phyloP scores from a whole-genome alignment of 345 rosid genomes.

The Citrus glauca region DNA sequence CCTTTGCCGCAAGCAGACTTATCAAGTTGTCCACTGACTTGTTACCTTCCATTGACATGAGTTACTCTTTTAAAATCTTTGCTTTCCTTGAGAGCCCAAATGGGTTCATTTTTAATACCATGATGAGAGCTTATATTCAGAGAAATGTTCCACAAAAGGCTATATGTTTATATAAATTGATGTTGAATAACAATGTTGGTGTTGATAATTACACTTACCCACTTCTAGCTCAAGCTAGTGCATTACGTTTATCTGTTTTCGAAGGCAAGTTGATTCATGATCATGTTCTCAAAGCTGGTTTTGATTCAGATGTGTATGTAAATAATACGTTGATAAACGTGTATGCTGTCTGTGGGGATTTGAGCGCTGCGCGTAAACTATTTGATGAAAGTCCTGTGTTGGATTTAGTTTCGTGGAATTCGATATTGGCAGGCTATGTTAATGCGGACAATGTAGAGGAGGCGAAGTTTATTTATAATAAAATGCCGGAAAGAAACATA shows the following conservation, averaged over 20 bases:
- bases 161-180: constrained; percentile 35
- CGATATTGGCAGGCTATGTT: constrained; percentile 54
- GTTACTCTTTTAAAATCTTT: constrained; percentile 37
- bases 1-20: constrained; percentile 44
- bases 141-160: constrained; percentile 28
- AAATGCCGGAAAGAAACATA: constrained; percentile 44
- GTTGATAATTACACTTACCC: constrained; percentile 53
- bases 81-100: constrained; percentile 34
- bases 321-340: constrained; percentile 44
- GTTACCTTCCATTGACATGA: constrained; percentile 24
- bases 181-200: constrained; percentile 30
- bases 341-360: constrained; percentile 43
- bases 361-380: constrained; percentile 36
- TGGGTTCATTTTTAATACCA: constrained; percentile 43
- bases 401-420: constrained; percentile 63
- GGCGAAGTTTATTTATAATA: constrained; percentile 35
- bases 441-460: constrained; percentile 34
- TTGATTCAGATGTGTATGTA: constrained; percentile 42
- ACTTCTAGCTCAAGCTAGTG: constrained; percentile 41
- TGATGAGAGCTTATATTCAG: constrained; percentile 46
- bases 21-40: constrained; percentile 42
- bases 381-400: constrained; percentile 43
- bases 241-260: constrained; percentile 28
- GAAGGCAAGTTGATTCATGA: constrained; percentile 48
- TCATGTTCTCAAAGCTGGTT: constrained; percentile 42